Evolutionary conservation across 352 stramenopile genomes (phyloP).

Genomic region (Phytophthora sansomeana): DNA sequence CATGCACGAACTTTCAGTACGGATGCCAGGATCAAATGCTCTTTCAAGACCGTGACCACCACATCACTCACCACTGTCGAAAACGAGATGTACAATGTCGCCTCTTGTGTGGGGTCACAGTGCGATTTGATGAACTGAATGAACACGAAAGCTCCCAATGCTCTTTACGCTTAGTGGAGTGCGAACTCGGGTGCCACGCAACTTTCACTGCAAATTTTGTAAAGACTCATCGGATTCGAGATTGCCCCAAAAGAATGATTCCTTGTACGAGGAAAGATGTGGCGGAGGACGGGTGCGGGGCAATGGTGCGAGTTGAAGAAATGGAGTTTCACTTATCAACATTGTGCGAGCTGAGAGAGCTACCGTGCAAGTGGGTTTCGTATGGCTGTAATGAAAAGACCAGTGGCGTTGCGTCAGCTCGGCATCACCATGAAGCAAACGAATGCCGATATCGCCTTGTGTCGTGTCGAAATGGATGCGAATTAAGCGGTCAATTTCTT

Average conservation of each 20-base stretch:
- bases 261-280: conserved; percentile 38
- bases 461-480: conserved; percentile 61
- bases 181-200: conserved; percentile 43
- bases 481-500: conserved; percentile 47
- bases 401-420: conserved; percentile 46
- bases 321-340: conserved; percentile 67
- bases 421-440: conserved; percentile 61
- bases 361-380: conserved; percentile 60
- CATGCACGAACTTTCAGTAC: conserved; percentile 62
- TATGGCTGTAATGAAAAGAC: conserved; percentile 58
- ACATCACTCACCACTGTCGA: conserved; percentile 65
- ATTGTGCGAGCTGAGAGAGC: conserved; percentile 55
- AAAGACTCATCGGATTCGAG: conserved; percentile 44
- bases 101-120: conserved; percentile 46
- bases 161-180: conserved; percentile 52
- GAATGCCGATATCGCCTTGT: conserved; percentile 67
- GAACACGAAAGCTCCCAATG: conserved; percentile 64
- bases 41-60: conserved; percentile 43
- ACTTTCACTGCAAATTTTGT: conserved; percentile 55
- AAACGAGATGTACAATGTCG: conserved; percentile 63
- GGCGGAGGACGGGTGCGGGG: conserved; percentile 48
- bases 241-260: conserved; percentile 66
- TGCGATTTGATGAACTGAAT: conserved; percentile 57
- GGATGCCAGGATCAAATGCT: conserved; percentile 55
- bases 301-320: conserved; percentile 51